Percentiles rank a stretch among this genome's conserved stretches.
These are phyloP conservation scores for Rutidosis leptorrhynchoides DNA, from an alignment of 129 eudicot genomes.

Conservation along the genomic window DNA sequence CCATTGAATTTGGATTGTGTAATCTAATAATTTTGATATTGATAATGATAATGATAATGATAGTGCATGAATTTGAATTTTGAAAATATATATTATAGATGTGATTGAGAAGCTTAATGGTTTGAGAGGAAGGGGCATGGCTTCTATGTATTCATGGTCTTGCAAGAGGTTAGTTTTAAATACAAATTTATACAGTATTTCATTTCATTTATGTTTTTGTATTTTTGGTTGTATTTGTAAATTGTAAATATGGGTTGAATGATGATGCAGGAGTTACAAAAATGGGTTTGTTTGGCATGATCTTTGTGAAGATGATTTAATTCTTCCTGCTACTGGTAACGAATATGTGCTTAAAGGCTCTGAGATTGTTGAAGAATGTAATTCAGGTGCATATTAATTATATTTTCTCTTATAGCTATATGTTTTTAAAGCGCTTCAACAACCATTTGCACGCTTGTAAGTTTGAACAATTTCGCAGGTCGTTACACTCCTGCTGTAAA, in stretches of 20 bases:
- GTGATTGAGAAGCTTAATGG: constrained; percentile 85
- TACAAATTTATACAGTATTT: not conserved
- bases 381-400: constrained; percentile 45
- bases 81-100: constrained; percentile 43
- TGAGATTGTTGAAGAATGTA: constrained; percentile 77
- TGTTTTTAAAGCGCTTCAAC: not conserved
- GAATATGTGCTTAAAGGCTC: constrained; percentile 98
- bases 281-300: constrained; percentile 97
- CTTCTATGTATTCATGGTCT: constrained; percentile 94
- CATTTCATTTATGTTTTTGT: not conserved
- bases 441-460: constrained; percentile 12
- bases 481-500: constrained; percentile 55
- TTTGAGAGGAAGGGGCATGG: constrained; percentile 96
- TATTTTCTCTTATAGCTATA: not conserved
- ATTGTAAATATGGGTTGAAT: constrained; percentile 19
- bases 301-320: constrained; percentile 84
- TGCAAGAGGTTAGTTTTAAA: constrained; percentile 76
- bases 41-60: not conserved
- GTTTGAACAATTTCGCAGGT: constrained; percentile 35
- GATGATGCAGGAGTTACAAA: constrained; percentile 72
- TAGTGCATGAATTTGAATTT: not conserved
- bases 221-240: not conserved
- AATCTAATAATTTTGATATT: not conserved
- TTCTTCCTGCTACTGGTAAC: constrained; percentile 85
- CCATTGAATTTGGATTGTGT: constrained; percentile 35